Conservation (phyloP, 2,329 filamentous ascomycete genomes). For the Chlorencoelia australis region DNA sequence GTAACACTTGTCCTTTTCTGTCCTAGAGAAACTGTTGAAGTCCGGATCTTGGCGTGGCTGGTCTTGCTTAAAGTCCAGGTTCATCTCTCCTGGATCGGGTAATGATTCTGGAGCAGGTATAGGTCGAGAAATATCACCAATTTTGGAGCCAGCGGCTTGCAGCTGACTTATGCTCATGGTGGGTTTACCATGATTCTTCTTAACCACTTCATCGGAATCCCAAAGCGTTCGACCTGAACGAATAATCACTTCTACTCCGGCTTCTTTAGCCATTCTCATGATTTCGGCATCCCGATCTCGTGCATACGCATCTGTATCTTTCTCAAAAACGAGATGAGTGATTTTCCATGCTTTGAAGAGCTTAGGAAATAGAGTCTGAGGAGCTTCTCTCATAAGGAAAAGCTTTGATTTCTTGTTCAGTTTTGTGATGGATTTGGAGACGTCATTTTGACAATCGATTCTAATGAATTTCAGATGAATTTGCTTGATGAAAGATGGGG, state of each 20-base stretch:
- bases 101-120: constrained; percentile 48
- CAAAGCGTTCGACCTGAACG: constrained; percentile 59
- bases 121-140: constrained; percentile 52
- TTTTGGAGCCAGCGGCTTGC: constrained; percentile 49
- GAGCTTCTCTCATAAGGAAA: constrained; percentile 61
- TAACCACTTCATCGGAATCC: constrained; percentile 61
- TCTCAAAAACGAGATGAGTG: constrained; percentile 69
- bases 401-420: constrained; percentile 64
- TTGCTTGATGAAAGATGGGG: background rate
- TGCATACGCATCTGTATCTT: constrained; percentile 66
- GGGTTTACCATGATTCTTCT: constrained; percentile 54
- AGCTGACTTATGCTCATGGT: constrained; percentile 67
- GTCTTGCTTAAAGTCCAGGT: constrained; percentile 47
- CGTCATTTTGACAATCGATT: constrained; percentile 62
- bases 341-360: constrained; percentile 64
- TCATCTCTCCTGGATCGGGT: constrained; percentile 55
- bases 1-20: constrained; percentile 47
- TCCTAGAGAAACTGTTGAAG: constrained; percentile 47
- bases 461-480: constrained; percentile 26
- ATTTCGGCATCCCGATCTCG: constrained; percentile 53
- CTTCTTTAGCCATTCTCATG: constrained; percentile 45
- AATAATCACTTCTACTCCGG: constrained; percentile 59
- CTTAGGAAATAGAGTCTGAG: constrained; percentile 61
- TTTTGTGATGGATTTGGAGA: constrained; percentile 55
- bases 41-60: constrained; percentile 43